Conservation (phyloP, 1,139 yeast species). For the Yamadazyma aaseri region DNA sequence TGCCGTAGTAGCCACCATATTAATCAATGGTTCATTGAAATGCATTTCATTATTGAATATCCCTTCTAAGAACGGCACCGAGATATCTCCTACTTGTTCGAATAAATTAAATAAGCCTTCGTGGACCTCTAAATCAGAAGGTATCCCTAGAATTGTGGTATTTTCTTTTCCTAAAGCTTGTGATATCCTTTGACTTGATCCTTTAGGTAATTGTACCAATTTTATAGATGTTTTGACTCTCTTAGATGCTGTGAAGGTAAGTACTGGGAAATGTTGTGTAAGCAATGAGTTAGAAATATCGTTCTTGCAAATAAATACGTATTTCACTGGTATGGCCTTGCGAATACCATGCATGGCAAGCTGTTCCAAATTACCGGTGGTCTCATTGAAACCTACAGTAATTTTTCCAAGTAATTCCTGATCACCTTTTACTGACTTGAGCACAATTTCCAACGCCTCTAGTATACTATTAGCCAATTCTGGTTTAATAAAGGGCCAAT, state of each 20-base stretch:
- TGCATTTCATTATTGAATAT: slow-evolving; percentile 12
- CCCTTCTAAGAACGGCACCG: slow-evolving; percentile 46
- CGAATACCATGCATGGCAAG: slow-evolving; percentile 33
- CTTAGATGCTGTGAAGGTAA: slow-evolving; percentile 46
- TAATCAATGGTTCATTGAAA: slow-evolving; percentile 35
- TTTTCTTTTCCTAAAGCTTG: slow-evolving; percentile 26
- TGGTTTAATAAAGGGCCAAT: slow-evolving; percentile 53
- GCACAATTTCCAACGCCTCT: slow-evolving; percentile 37
- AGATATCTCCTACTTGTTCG: slow-evolving; percentile 34
- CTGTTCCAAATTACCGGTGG: slow-evolving; percentile 47
- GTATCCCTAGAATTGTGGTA: slow-evolving; percentile 31
- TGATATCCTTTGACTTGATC: slow-evolving; percentile 39
- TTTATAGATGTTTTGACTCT: slow-evolving; percentile 30
- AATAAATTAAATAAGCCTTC: slow-evolving; percentile 30
- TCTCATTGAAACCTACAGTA: slow-evolving; percentile 55
- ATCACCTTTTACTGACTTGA: slow-evolving; percentile 28
- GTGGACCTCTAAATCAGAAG: slow-evolving; percentile 22
- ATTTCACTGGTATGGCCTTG: slow-evolving; percentile 22
- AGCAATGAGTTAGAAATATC: slow-evolving; percentile 52
- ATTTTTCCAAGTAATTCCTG: slow-evolving; percentile 14
- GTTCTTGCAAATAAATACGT: slow-evolving; percentile 53
- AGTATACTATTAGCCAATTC: slow-evolving; percentile 35
- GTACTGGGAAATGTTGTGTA: slow-evolving; percentile 51
- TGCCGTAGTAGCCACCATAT: slow-evolving; percentile 40
- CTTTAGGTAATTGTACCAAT: slow-evolving; percentile 53